Evolutionary conservation across 1,284 basidiomycete species (phyloP).

Genomic region (Fomitopsis schrenkii): DNA sequence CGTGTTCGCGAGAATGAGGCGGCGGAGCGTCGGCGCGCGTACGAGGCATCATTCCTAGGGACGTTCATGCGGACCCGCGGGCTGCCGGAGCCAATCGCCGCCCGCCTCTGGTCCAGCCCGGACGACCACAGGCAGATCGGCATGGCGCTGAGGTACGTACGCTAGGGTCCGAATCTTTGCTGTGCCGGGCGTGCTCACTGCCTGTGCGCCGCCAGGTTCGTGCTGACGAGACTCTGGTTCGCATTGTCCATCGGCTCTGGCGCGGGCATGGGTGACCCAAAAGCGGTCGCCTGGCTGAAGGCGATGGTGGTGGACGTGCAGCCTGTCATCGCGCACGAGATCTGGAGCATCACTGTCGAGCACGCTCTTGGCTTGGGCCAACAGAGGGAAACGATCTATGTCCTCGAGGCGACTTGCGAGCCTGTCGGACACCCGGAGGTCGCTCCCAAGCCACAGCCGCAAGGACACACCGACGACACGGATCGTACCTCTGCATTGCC

Average conservation of each 20-base stretch:
- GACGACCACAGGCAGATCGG: constrained; percentile 51
- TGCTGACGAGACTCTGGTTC: constrained; percentile 61
- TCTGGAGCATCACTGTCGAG: constrained; percentile 50
- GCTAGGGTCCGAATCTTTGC: not conserved
- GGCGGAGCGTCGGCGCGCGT: constrained; percentile 31
- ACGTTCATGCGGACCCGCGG: constrained; percentile 22
- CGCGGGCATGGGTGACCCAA: constrained; percentile 12
- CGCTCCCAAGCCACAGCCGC: not conserved
- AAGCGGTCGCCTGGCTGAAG: constrained; percentile 29
- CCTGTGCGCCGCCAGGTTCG: constrained; percentile 40
- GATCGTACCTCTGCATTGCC: constrained; percentile 4
- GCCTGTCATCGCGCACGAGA: constrained; percentile 48
- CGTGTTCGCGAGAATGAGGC: constrained; percentile 43
- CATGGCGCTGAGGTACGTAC: constrained; percentile 50
- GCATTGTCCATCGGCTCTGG: constrained; percentile 45
- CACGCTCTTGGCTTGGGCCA: not conserved
- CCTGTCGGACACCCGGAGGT: constrained; percentile 44
- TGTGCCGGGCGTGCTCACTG: no score
- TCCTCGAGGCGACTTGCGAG: constrained; percentile 68
- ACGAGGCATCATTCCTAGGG: constrained; percentile 46
- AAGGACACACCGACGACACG: not conserved
- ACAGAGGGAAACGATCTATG: constrained; percentile 37
- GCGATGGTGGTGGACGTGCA: constrained; percentile 40
- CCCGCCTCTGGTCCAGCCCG: constrained; percentile 55
- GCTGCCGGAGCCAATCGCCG: constrained; percentile 32